phyloP scores from a whole-genome alignment of 1,284 basidiomycete genomes.

The Heterobasidion parviporum region DNA sequence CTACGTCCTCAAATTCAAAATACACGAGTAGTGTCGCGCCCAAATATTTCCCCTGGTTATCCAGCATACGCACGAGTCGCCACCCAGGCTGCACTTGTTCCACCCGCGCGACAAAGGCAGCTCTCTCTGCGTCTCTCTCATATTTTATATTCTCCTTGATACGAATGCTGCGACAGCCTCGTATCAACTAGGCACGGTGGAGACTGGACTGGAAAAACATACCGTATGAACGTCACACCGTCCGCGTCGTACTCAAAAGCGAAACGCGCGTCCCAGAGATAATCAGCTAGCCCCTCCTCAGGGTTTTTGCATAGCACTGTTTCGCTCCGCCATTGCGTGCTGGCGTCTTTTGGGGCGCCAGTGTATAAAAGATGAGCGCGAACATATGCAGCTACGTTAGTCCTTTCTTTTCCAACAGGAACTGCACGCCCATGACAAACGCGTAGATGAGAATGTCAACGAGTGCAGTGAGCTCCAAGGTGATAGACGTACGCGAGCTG shows the following conservation, averaged over 20 bases:
- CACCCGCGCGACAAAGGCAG: constrained; percentile 41
- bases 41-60: constrained; percentile 43
- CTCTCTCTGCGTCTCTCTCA: constrained; percentile 34
- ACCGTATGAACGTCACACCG: constrained; percentile 44
- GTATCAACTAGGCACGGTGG: constrained; percentile 11
- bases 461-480: background rate
- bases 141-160: constrained; percentile 27
- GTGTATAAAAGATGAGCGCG: constrained; percentile 32
- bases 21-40: constrained; percentile 37
- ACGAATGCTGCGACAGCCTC: constrained; percentile 8
- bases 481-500: constrained; percentile 32
- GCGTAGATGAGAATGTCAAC: background rate
- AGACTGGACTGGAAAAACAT: constrained; percentile 14
- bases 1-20: background rate
- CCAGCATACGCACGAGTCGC: constrained; percentile 43
- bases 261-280: constrained; percentile 36
- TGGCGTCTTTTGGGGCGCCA: constrained; percentile 17
- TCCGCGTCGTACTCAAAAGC: constrained; percentile 43
- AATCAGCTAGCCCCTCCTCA: constrained; percentile 25
- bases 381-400: constrained; percentile 31
- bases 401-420: constrained; percentile 26
- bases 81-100: constrained; percentile 37
- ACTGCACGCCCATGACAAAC: constrained; percentile 22
- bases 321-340: constrained; percentile 31
- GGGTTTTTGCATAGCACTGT: constrained; percentile 25